Base-by-base conservation (phyloP, 805 yeast genomes). In the Scheffersomyces stipitis region DNA sequence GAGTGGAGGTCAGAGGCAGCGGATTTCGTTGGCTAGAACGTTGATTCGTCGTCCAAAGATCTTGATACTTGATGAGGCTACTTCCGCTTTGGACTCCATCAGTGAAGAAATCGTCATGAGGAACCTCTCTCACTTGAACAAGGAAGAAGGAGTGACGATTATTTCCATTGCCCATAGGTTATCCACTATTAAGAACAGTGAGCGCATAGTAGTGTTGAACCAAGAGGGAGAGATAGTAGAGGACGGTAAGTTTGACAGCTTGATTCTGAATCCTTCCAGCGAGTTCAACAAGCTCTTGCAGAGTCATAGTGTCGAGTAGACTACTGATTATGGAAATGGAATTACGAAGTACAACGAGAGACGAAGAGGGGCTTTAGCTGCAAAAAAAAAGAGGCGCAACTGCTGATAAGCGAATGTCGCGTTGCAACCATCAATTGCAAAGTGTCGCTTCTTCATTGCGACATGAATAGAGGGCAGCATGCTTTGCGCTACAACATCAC, bases 1-100 rank as follows among this genome's bases (percentile, higher is more conserved):
- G 37, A 84, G 95, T 42, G 98, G 97, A 15, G 98, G 98, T 12
- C 98, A 91, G 59, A 86, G 86, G 64, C 98, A 91, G 60, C 69
- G 98, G 49, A 81, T 91, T 30, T 95, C 96, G 5, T 71, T 91
- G 40, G 96, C 97, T 1, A 73, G 98, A 42, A 87, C 96, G 0
- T 71, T 91, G 35, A 71, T 91, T 34, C 70, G 86, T 35, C 73
- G 81, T 30, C 97, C 98, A 2, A 73, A 82, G 5, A 73, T 91
- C n/a, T 65, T 91, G 40, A 79, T 91, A 22, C 64, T 91, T 40
- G 98, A 91, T 58, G 98, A 91, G 58, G 96, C 97, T 10, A 91
- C 98, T 0, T 86, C 96, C 23, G 97, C 97, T 0, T 67, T 91
- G 34, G 98, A 91, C 55, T 80, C 95, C 9, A 86, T 85, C 37